These are phyloP conservation scores for Penicillium simplicissimum DNA, from an alignment of 495 filamentous ascomycete genomes.

Conservation along the genomic window DNA sequence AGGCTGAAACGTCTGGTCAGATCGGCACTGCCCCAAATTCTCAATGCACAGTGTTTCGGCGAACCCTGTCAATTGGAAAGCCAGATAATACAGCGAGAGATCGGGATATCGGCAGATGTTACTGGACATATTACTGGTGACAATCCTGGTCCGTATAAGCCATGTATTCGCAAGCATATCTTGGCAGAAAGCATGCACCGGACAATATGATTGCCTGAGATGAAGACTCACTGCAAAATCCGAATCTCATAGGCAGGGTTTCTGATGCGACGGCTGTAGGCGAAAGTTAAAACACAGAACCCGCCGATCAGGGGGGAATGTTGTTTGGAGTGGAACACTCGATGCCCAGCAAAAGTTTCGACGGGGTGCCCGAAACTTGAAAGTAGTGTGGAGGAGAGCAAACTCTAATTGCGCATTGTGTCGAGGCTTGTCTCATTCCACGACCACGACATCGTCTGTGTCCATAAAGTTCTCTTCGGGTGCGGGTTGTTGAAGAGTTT, in stretches of 20 bases:
- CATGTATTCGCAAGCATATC: constrained; percentile 2
- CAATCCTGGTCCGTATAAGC: neutral
- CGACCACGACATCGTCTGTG: constrained; percentile 41
- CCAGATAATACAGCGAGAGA: neutral
- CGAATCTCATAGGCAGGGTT: constrained; percentile 8
- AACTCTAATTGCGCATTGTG: neutral
- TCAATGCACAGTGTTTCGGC: neutral
- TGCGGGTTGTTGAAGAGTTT: constrained; percentile 13
- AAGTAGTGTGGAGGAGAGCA: neutral
- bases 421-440: constrained; percentile 29
- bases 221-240: neutral
- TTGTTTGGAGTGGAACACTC: constrained; percentile 6
- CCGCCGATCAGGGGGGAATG: constrained; percentile 15
- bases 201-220: constrained; percentile 2
- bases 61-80: neutral
- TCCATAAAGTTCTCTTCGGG: constrained; percentile 35
- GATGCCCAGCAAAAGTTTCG: neutral
- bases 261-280: constrained; percentile 3
- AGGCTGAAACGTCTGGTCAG: constrained; percentile 16
- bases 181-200: constrained; percentile 5
- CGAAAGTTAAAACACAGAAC: constrained; percentile 2
- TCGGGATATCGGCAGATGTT: neutral
- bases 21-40: constrained; percentile 11
- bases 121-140: neutral
- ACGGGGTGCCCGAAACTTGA: neutral